phyloP scores from a whole-genome alignment of 2,329 filamentous ascomycete genomes.

The Paraphoma sp. region DNA sequence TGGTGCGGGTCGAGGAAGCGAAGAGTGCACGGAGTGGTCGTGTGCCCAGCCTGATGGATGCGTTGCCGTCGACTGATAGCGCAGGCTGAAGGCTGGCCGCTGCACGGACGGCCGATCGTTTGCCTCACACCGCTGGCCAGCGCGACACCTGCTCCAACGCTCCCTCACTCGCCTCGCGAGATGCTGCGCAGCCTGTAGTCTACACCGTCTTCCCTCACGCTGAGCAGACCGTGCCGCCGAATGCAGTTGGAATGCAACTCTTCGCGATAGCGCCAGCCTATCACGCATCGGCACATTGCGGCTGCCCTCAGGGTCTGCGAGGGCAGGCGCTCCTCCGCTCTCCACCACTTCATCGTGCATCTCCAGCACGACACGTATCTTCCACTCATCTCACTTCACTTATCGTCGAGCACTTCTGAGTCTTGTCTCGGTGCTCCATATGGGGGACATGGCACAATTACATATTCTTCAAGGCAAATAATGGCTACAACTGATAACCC shows the following conservation, averaged over 20 bases:
- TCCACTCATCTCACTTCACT: background rate
- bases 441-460: too few species aligned
- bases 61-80: background rate
- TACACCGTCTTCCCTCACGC: background rate
- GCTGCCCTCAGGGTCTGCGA: background rate
- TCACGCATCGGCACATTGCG: slow-evolving; percentile 23
- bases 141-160: background rate
- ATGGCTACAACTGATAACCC: too few species aligned
- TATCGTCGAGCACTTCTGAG: background rate
- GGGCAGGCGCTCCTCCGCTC: background rate
- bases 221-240: background rate
- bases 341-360: slow-evolving; percentile 1
- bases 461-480: too few species aligned
- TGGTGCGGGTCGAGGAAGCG: slow-evolving; percentile 11
- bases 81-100: background rate
- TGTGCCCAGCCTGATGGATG: slow-evolving; percentile 7
- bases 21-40: slow-evolving; percentile 25
- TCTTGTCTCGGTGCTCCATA: too few species aligned
- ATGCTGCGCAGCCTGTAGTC: background rate
- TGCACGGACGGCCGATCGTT: background rate
- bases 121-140: background rate
- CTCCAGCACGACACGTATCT: background rate
- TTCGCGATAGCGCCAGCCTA: slow-evolving; percentile 11
- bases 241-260: background rate
- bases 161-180: background rate